phyloP scores from a whole-genome alignment of 192 early-diverging fungal species.

The Geosiphon pyriformis region DNA sequence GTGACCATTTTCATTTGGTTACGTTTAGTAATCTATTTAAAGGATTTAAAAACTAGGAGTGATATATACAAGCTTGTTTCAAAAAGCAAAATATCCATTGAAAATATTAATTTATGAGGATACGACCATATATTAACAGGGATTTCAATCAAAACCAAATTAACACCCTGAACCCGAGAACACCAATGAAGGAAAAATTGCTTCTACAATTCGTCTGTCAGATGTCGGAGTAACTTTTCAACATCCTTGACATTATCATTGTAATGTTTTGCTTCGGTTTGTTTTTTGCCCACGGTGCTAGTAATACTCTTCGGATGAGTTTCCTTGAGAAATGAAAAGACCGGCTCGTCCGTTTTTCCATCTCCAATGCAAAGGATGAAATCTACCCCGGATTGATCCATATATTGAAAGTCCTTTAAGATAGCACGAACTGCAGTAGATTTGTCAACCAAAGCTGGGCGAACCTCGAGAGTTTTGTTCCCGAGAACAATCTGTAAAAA shows the following conservation, averaged over 20 bases:
- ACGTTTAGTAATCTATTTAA: too few species aligned
- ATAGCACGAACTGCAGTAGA: slow-evolving; percentile 83
- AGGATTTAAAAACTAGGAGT: too few species aligned
- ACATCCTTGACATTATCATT: slow-evolving; percentile 64
- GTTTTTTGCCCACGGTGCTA: slow-evolving; percentile 94
- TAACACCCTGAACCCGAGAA: too few species aligned
- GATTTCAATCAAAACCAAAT: too few species aligned
- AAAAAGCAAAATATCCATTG: too few species aligned
- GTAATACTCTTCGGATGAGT: slow-evolving; percentile 51
- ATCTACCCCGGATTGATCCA: slow-evolving; percentile 35
- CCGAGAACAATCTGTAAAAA: slow-evolving; percentile 82
- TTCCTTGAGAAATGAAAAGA: slow-evolving; percentile 72
- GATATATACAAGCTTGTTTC: too few species aligned
- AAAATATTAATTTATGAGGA: too few species aligned
- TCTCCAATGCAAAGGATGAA: slow-evolving; percentile 89
- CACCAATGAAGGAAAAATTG: too few species aligned
- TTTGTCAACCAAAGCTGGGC: slow-evolving; percentile 92
- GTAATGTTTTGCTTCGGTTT: slow-evolving; percentile 86
- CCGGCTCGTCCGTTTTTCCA: slow-evolving; percentile 92
- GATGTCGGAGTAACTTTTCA: slow-evolving; percentile 41
- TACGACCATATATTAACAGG: too few species aligned
- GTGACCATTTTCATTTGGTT: too few species aligned
- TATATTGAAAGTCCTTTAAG: slow-evolving; percentile 62
- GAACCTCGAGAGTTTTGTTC: slow-evolving; percentile 94
- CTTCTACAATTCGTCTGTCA: too few species aligned